Base-by-base conservation (phyloP, 169 alveolate genomes). In the Eimeria nieschulzi region DNA sequence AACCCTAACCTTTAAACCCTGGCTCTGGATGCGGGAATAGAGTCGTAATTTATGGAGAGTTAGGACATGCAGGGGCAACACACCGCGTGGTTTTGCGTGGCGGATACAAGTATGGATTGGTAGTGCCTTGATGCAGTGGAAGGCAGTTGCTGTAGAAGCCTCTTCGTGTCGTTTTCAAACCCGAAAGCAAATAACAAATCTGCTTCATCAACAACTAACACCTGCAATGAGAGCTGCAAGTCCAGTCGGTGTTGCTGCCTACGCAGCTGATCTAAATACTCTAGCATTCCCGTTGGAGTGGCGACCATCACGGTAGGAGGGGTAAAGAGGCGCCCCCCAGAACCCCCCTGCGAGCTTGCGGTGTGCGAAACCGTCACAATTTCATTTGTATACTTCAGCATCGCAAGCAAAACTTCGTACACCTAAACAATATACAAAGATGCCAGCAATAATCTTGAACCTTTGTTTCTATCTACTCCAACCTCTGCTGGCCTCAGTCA, bases 121-220 rank as follows among this genome's bases (percentile, higher is more conserved):
- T 83, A 88, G 80, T 83, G 91, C 15, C 87, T 53, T 19, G 87
- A 59, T 23, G 91, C 72, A 12, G 95, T 72, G 10, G 86, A 26
- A 0, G 95, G 95, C 23, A 93, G 92, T 23, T 25, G 61, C 66
- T 76, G 87, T 26, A 78, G 78, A 21, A 92, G 91, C 51, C 33
- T 19, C 86, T n/a, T 56, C 63, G 92, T 82, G 21, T 90, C 95
- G n/a, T 59, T 83, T 26, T 83, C 93, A 61, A 76, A 93, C 17
- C 95, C 95, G 79, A 83, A 93, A 9, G 95, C 91, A 39, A 90
- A 72, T 73, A 93, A 78, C 6, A 93, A 68, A 63, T 93, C 95
- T 5, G 95, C 95, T 25, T 93, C 95, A 39, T 93, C 95, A 10
- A 90, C 92, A 9, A 93, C 94, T n/a, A 93, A 39, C 76, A 83